phyloP scores from a whole-genome alignment of 2,329 filamentous ascomycete genomes.

The Fulvia fulva region DNA sequence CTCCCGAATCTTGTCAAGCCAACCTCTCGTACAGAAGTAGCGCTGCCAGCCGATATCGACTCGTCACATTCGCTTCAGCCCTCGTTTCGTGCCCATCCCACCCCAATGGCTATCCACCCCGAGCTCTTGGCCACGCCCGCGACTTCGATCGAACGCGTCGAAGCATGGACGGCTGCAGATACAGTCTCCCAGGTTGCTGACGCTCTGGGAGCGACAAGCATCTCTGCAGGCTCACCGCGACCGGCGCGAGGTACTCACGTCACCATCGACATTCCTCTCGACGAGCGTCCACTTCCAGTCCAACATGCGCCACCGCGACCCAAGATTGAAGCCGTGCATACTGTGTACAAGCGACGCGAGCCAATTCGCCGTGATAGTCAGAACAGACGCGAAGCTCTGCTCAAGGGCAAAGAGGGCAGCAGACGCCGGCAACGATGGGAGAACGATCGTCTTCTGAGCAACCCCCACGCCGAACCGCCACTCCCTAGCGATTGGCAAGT shows the following conservation, averaged over 20 bases:
- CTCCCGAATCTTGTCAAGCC: not conserved
- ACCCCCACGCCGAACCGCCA: constrained; percentile 82
- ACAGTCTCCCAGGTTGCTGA: constrained; percentile 44
- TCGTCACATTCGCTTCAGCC: not conserved
- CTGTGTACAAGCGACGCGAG: constrained; percentile 50
- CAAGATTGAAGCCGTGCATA: constrained; percentile 25
- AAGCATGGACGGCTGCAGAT: constrained; percentile 38
- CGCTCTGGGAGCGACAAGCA: constrained; percentile 39
- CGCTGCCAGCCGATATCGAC: not conserved
- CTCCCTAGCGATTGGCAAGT: constrained; percentile 78
- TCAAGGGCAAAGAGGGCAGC: constrained; percentile 88
- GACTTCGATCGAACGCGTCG: constrained; percentile 33
- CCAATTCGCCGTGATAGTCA: constrained; percentile 57
- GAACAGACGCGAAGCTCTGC: constrained; percentile 66
- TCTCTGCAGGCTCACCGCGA: constrained; percentile 32
- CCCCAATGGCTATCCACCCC: constrained; percentile 21
- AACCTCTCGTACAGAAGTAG: too few relatives aligned
- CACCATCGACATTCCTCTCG: constrained; percentile 71
- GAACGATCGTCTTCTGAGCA: constrained; percentile 84
- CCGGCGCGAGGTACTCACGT: constrained; percentile 53
- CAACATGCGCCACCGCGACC: constrained; percentile 24
- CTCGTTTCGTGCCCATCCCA: not conserved
- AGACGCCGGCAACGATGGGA: constrained; percentile 87
- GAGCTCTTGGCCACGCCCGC: constrained; percentile 13
- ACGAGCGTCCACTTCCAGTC: constrained; percentile 46